Evolutionary conservation across 768 basidiomycete genomes (phyloP), one percentile per base, ranked within the genome.

Genomic region (Hemileccinum impolitum): DNA sequence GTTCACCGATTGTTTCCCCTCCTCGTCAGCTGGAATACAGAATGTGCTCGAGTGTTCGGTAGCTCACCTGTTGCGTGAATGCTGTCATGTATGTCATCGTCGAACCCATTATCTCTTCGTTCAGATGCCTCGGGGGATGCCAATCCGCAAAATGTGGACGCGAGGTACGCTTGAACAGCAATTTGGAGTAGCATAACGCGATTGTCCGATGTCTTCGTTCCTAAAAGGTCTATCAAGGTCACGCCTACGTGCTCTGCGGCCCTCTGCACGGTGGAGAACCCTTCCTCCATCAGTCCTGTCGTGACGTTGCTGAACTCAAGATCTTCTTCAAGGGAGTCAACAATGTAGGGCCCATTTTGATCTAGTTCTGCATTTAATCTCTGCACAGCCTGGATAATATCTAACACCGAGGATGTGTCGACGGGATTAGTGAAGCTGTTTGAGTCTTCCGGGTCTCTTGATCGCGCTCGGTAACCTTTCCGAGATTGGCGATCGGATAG

Each of bases 391-490:
- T 21, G 21, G 10, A 45, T 47, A 11, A 55, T 25, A 28, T 53
- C 54, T 14, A 38, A 42, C 25, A 52, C 53, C 19, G 53, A 55
- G 10, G 46, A 53, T 42, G 45, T 55, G 18, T 55, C 53, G 6
- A 46, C 42, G 8, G 45, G 26, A 4, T 23, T n/a, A n/a, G n/a
- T 41, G 38, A 48, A 52, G 17, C 6, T 14, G 26, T 47, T 55
- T 23, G 51, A 41, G 6, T 13, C 15, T 44, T 45, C 34, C n/a
- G n/a, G n/a, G n/a, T n/a, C n/a, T n/a, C n/a, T n/a, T n/a, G n/a
- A n/a, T n/a, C n/a, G n/a, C n/a, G n/a, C n/a, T n/a, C n/a, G n/a
- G n/a, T n/a, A n/a, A n/a, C n/a, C n/a, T n/a, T n/a, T n/a, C n/a
- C n/a, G n/a, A n/a, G n/a, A n/a, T n/a, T n/a, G n/a, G n/a, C n/a